Percentiles rank a stretch among this genome's conserved stretches.
phyloP scores from a whole-genome alignment of 2,329 filamentous ascomycete genomes.

The Berkeleyomyces basicola region DNA sequence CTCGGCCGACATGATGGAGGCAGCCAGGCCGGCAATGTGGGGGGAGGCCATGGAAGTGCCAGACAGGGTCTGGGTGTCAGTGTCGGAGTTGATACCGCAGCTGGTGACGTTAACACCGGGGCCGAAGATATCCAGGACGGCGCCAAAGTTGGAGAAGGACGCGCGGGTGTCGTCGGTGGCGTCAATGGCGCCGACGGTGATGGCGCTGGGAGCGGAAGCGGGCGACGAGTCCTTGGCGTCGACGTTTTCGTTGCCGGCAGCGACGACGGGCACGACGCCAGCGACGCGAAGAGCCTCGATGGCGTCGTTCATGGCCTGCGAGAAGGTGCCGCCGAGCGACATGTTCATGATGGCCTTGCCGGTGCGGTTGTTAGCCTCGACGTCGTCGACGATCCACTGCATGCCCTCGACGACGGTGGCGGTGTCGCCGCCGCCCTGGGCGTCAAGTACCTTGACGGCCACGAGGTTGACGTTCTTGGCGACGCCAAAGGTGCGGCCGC shows the following conservation, averaged over 20 bases:
- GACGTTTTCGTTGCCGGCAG: constrained; percentile 41
- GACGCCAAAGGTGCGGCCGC: constrained; percentile 42
- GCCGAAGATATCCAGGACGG: constrained; percentile 35
- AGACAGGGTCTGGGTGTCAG: constrained; percentile 28
- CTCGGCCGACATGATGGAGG: constrained; percentile 47
- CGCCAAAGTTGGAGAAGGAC: constrained; percentile 42
- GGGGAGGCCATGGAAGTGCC: constrained; percentile 51
- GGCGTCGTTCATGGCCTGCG: constrained; percentile 36
- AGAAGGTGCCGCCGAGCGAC: constrained; percentile 38
- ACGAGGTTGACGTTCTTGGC: constrained; percentile 39
- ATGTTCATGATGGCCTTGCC: constrained; percentile 47
- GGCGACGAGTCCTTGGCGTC: constrained; percentile 36
- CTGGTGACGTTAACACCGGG: constrained; percentile 38
- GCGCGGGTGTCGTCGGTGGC: constrained; percentile 31
- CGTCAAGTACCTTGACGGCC: constrained; percentile 46
- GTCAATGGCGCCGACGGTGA: constrained; percentile 44
- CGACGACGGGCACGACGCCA: constrained; percentile 41
- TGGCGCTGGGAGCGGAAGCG: constrained; percentile 37
- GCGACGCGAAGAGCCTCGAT: constrained; percentile 31
- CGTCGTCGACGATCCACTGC: constrained; percentile 37
- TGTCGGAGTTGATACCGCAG: constrained; percentile 34
- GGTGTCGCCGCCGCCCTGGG: constrained; percentile 22
- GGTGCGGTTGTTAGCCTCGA: constrained; percentile 22
- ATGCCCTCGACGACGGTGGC: constrained; percentile 39
- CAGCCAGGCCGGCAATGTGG: constrained; percentile 50